phyloP scores from a whole-genome alignment of 306 rosid species.

The Carpinus fangiana region DNA sequence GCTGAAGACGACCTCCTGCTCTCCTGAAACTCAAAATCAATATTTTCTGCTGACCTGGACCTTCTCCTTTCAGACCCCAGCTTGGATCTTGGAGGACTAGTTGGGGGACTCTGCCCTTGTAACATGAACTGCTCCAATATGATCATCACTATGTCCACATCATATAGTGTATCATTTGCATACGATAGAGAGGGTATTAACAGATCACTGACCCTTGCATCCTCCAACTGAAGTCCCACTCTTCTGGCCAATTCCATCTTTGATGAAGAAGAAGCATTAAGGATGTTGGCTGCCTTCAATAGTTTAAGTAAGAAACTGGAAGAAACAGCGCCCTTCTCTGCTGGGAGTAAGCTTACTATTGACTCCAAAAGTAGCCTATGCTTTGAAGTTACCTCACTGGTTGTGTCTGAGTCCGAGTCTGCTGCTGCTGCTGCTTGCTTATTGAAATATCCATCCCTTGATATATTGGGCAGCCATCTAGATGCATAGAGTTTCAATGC shows the following conservation, averaged over 20 bases:
- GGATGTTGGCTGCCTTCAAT: constrained; percentile 83
- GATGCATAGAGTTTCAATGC: constrained; percentile 88
- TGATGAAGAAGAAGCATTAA: constrained; percentile 76
- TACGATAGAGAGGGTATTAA: constrained; percentile 68
- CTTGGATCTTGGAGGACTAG: constrained; percentile 82
- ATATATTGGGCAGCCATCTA: constrained; percentile 71
- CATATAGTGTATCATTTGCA: constrained; percentile 50
- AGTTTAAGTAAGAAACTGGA: constrained; percentile 84
- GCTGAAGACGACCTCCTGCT: constrained; percentile 93
- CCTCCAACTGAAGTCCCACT: constrained; percentile 82
- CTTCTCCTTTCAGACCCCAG: constrained; percentile 67
- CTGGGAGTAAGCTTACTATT: constrained; percentile 82
- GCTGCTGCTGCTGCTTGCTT: constrained; percentile 42
- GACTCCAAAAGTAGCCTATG: constrained; percentile 82
- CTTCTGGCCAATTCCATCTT: constrained; percentile 82
- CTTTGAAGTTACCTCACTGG: constrained; percentile 59
- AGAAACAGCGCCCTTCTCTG: constrained; percentile 86
- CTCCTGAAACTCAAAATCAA: constrained; percentile 87
- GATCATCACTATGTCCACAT: constrained; percentile 73
- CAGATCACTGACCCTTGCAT: constrained; percentile 74
- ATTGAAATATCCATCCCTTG: constrained; percentile 42
- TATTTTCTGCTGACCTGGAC: constrained; percentile 92
- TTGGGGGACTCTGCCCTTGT: constrained; percentile 92
- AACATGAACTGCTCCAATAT: constrained; percentile 76
- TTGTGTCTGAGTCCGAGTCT: constrained; percentile 55